Evolutionary conservation across 2,329 filamentous ascomycete genomes (phyloP).

Genomic region (Penicillium freii): DNA sequence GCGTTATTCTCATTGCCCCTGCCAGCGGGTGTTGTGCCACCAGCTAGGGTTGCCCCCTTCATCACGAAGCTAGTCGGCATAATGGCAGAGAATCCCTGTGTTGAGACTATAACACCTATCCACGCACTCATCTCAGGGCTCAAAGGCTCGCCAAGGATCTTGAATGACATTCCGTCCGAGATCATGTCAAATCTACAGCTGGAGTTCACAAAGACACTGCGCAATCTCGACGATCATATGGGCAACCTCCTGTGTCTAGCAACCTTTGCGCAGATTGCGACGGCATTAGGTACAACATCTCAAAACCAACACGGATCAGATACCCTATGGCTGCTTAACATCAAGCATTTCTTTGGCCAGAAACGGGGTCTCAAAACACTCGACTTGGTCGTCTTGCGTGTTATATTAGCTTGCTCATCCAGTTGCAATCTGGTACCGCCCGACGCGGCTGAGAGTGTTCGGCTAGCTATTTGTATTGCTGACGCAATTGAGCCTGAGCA

Average conservation of each 20-base stretch:
- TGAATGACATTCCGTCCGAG: conserved; percentile 34
- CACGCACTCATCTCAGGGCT: conserved; percentile 36
- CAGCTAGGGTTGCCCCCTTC: conserved; percentile 36
- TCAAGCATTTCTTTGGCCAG: conserved; percentile 40
- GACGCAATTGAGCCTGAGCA: conserved; percentile 34
- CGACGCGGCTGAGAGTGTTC: conserved; percentile 37
- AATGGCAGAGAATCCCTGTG: conserved; percentile 32
- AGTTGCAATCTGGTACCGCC: conserved; percentile 29
- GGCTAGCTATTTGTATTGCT: conserved; percentile 37
- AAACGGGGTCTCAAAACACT: conserved; percentile 42
- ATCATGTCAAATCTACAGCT: conserved; percentile 38
- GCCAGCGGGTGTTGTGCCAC: conserved; percentile 28
- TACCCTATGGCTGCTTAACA: conserved; percentile 35
- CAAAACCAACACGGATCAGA: conserved; percentile 19
- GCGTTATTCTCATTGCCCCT: conserved; percentile 38
- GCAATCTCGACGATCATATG: conserved; percentile 41
- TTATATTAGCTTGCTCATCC: conserved; percentile 42
- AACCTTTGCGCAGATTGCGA: conserved; percentile 38
- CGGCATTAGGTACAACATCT: conserved; percentile 9
- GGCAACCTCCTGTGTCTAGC: conserved; percentile 44
- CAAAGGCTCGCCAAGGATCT: conserved; percentile 24
- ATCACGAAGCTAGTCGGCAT: conserved; percentile 31
- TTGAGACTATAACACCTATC: conserved; percentile 35
- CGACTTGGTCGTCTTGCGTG: conserved; percentile 42
- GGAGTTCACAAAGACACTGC: conserved; percentile 39